Percentiles rank a stretch among this genome's conserved stretches.
Evolutionary conservation across 495 filamentous ascomycete species (phyloP).

Genomic region (Hypoxylon cercidicola): DNA sequence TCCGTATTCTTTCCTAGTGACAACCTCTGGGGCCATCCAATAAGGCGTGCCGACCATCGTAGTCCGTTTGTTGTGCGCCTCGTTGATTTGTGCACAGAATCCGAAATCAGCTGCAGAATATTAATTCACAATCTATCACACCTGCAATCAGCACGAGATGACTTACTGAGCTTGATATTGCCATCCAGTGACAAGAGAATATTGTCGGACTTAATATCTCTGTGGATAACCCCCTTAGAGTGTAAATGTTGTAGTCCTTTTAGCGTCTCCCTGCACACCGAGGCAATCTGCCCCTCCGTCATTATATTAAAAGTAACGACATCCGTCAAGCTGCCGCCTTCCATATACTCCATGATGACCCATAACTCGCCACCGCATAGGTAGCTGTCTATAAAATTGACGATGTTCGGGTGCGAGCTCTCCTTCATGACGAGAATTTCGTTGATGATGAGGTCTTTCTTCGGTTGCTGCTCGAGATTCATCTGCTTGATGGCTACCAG

Average conservation of each 20-base stretch:
- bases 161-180: conserved; percentile 96
- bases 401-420: conserved; percentile 97
- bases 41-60: conserved; percentile 99
- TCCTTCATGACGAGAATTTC: conserved; percentile 99
- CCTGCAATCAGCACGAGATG: background rate
- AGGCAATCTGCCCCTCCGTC: conserved; percentile 95
- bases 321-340: conserved; percentile 95
- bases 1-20: conserved; percentile 96
- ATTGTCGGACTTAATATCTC: conserved; percentile 99
- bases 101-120: conserved; percentile 85
- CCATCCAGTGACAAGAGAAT: conserved; percentile 94
- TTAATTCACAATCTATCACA: conserved; percentile 47
- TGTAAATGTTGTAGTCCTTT: conserved; percentile 94
- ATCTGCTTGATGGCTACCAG: conserved; percentile 99
- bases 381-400: conserved; percentile 98
- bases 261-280: conserved; percentile 92
- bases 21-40: conserved; percentile 99
- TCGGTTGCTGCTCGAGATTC: conserved; percentile 97
- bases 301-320: conserved; percentile 99
- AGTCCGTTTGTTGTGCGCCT: conserved; percentile 94
- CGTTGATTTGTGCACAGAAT: conserved; percentile 98
- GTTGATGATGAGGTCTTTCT: conserved; percentile 99
- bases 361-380: conserved; percentile 88
- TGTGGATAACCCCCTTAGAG: conserved; percentile 97
- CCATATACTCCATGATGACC: conserved; percentile 99